Base-by-base conservation (phyloP, 169 alveolate species). In the Plasmodium berghei region DNA sequence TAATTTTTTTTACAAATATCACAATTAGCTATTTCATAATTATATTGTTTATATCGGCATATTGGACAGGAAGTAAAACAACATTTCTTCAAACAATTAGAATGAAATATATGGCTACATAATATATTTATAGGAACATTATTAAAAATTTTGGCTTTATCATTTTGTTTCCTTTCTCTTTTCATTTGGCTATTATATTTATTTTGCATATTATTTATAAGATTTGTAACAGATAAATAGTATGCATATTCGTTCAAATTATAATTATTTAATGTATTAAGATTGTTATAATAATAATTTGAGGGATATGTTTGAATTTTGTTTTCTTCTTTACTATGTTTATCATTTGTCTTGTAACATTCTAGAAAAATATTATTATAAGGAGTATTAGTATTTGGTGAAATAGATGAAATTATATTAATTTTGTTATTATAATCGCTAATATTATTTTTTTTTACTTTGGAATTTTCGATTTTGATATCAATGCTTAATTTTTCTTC, bases 1-100 rank as follows among this genome's bases (percentile, higher is more conserved):
- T 63, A 42, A 48, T 61, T 75, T 63, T 63, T 75, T 42, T 75
- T 74, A 48, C 89, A 75, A 46, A 75, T 67, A 62, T 75, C 75
- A 20, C 89, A 75, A 75, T 63, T 75, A 22, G 89, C 89, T 75
- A 75, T 63, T 69, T 75, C 66, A 75, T 75, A 75, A 63, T 75
- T 75, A 42, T 75, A 75, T 67, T 75, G 89, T 42, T 75, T 75
- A 75, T 75, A 75, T 56, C 89, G 28, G 18, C 89, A 75, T 28
- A 75, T 75, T 6, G 89, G 89, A 24, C 89, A 75, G 16, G 89
- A 75, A 0, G 89, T 75, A 22, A 75, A 75, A 40, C 89, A 75
- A 46, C 89, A 75, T 49, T 63, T 75, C 52, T 75, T 75, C 40
- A 75, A 67, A 75, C 89, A 75, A 26, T 55, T 75, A 1, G 89